Base-by-base conservation (phyloP, 768 basidiomycete species). In the Termitomyces sp. region DNA sequence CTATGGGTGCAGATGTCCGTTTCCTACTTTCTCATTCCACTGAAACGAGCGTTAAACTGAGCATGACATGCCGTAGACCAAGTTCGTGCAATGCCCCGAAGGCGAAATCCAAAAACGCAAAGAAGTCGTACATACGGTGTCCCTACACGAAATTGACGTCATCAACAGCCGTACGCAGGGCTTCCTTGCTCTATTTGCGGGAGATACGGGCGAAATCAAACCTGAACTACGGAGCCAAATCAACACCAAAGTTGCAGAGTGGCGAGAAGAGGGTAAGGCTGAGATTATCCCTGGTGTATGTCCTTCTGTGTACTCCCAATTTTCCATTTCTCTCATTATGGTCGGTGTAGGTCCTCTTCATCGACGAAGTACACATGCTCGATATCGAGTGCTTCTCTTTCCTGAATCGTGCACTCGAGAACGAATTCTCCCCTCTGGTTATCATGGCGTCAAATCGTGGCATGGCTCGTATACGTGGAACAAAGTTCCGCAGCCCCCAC, bases 321-420 rank as follows among this genome's bases (percentile, higher is more conserved):
- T 1, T 26, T 53, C 56, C 12, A 42, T 5, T 18, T 39, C 16
- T 27, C 57, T 55, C n/a, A 46, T 36, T 20, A 27, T 8, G 26
- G 37, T n/a, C 26, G 3, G 44, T 53, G 13, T 64, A 95, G 92
- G 92, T 97, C n/a, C 78, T 97, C 13, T 98, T 98, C 78, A 97
- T 98, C 64, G 96, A 98, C 72, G 96, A 98, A 74, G 96, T 98
- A 13, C 96, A 98, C 79, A 99, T 99, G 96, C 86, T 99, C 63
- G 96, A 99, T 71, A 98, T 99, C 61, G 96, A 98, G 70, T 98
- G 96, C 69, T 98, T 98, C 79, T 97, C 95, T 7, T 99, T 95
- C 81, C 79, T 99, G 59, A 99, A 99, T 70, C 86, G 96, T 34
- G 96, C 96, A 2, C 79, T 99, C 48, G 96, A 99, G 69, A 87